phyloP scores from a whole-genome alignment of 192 early-diverging fungal genomes.

The Coemansia sp. region DNA sequence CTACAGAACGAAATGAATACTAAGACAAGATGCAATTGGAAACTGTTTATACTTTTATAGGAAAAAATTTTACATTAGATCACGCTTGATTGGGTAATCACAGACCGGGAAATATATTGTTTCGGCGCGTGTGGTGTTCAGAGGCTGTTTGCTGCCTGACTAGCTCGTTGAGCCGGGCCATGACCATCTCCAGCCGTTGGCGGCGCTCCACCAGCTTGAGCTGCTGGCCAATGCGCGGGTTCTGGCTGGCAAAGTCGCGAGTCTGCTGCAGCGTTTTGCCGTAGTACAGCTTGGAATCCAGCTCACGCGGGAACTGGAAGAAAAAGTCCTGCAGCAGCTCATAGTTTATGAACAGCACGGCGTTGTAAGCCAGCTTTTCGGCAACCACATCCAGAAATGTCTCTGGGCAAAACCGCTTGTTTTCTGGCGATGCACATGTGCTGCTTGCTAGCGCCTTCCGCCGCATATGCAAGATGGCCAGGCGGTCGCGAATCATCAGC shows the following conservation, averaged over 20 bases:
- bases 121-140: constrained; percentile 12
- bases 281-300: constrained; percentile 90
- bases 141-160: constrained; percentile 36
- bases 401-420: constrained; percentile 93
- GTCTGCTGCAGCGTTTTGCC: constrained; percentile 78
- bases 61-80: constrained; percentile 23
- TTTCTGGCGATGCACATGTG: constrained; percentile 74
- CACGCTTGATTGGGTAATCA: constrained; percentile 13
- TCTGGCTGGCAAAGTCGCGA: constrained; percentile 85
- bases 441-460: constrained; percentile 77
- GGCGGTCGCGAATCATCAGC: constrained; percentile 72
- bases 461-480: constrained; percentile 74
- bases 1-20: too few species aligned
- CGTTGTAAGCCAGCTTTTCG: constrained; percentile 90
- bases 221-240: constrained; percentile 79
- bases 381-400: constrained; percentile 87
- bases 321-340: constrained; percentile 98
- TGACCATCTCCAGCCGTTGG: constrained; percentile 75
- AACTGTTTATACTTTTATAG: constrained; percentile 5
- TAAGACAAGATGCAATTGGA: not conserved
- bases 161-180: constrained; percentile 51
- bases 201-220: constrained; percentile 83
- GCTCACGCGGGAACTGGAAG: constrained; percentile 94
- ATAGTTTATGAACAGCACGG: constrained; percentile 97
- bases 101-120: not conserved